phyloP scores from a whole-genome alignment of 1,284 basidiomycete species.

The Ustanciosporium gigantosporum region DNA sequence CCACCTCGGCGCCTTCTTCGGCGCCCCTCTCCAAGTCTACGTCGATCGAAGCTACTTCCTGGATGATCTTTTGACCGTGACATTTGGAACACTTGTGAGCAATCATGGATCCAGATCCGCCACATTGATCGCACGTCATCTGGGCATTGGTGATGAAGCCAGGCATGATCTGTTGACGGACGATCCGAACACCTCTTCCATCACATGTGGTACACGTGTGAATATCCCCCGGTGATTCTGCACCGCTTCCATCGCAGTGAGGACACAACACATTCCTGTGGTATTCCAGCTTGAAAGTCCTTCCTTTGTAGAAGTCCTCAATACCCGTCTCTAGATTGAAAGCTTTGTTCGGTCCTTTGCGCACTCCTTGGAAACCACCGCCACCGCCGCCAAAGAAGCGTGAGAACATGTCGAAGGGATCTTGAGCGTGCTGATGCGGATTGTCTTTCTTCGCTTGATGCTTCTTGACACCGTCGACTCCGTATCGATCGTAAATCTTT shows the following conservation, averaged over 20 bases:
- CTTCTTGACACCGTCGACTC: slow-evolving; percentile 57
- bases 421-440: slow-evolving; percentile 29
- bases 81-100: slow-evolving; percentile 47
- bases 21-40: slow-evolving; percentile 55
- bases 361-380: slow-evolving; percentile 24
- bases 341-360: slow-evolving; percentile 52
- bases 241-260: slow-evolving; percentile 56
- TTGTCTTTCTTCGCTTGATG: slow-evolving; percentile 49
- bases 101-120: slow-evolving; percentile 52
- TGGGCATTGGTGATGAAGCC: slow-evolving; percentile 58
- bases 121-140: slow-evolving; percentile 50
- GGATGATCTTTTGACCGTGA: slow-evolving; percentile 48
- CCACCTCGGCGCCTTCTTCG: slow-evolving; percentile 48
- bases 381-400: slow-evolving; percentile 56
- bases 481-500: slow-evolving; percentile 56
- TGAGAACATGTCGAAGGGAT: slow-evolving; percentile 58
- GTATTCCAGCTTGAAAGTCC: slow-evolving; percentile 45
- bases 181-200: slow-evolving; percentile 51
- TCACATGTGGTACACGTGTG: slow-evolving; percentile 52
- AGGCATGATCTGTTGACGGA: slow-evolving; percentile 60
- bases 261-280: slow-evolving; percentile 55
- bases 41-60: slow-evolving; percentile 48
- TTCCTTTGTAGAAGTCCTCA: slow-evolving; percentile 54
- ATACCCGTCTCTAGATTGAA: slow-evolving; percentile 54
- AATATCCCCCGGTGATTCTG: slow-evolving; percentile 52